These are phyloP conservation scores for Akanthomyces uredinophilus DNA, from an alignment of 2,329 filamentous ascomycete species.

Conservation along the genomic window DNA sequence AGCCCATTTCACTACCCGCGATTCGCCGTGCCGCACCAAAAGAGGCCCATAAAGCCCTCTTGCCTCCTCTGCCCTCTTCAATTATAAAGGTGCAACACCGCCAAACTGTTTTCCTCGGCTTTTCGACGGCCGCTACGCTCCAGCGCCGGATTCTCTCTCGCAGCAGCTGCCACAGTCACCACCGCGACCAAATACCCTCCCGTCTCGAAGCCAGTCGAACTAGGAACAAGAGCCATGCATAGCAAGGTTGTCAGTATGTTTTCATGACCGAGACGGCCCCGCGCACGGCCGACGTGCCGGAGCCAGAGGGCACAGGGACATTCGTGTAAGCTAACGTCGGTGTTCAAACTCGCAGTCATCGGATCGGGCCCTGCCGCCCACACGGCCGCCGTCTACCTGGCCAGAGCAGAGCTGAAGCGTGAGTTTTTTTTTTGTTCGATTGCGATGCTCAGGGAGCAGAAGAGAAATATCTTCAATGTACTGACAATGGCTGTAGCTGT, in stretches of 20 bases:
- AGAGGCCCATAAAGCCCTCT: conserved; percentile 11
- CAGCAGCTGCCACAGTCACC: conserved; percentile 54
- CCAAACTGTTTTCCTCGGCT: conserved; percentile 88
- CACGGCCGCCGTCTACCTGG: conserved; percentile 93
- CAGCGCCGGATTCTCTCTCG: conserved; percentile 68
- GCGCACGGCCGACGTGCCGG: not conserved
- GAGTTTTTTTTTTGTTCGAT: conserved; percentile 25
- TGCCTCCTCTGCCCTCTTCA: not conserved
- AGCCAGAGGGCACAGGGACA: not conserved
- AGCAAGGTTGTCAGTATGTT: conserved; percentile 82
- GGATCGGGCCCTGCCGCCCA: conserved; percentile 97
- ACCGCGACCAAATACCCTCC: conserved; percentile 22
- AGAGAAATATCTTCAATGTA: not conserved
- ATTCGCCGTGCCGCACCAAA: conserved; percentile 4
- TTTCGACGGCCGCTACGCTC: conserved; percentile 73
- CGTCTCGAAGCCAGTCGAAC: conserved; percentile 20
- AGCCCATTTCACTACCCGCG: not conserved
- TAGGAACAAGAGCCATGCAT: conserved; percentile 67
- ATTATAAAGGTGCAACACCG: conserved; percentile 36
- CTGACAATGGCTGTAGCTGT: conserved; percentile 50
- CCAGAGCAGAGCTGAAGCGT: conserved; percentile 88
- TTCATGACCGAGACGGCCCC: conserved; percentile 8
- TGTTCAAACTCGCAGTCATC: conserved; percentile 49
- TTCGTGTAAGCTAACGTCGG: not conserved
- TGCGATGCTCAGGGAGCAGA: not conserved